Conservation (phyloP, 345 rosid genomes). For the Mangifera indica region DNA sequence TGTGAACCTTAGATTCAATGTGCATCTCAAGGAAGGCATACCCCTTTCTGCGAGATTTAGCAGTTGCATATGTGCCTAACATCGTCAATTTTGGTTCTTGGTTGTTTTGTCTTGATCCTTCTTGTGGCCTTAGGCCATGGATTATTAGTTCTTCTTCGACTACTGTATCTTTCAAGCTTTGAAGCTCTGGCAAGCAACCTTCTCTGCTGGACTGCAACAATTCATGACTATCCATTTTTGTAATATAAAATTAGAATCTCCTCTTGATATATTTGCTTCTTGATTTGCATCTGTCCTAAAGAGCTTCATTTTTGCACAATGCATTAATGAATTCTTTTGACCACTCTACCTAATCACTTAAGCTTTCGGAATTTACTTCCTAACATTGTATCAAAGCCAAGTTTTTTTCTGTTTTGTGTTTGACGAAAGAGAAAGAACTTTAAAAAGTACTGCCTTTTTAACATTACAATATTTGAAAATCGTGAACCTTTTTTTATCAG, state of each 20-base stretch:
- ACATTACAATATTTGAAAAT: not conserved
- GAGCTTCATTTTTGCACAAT: too few relatives aligned
- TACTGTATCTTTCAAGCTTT: not conserved
- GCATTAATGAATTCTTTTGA: too few relatives aligned
- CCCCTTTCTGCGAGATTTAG: not conserved
- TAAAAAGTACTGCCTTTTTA: not conserved
- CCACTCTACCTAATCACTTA: not conserved
- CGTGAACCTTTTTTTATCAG: not conserved
- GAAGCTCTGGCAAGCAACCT: too few relatives aligned
- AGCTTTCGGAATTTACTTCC: not conserved
- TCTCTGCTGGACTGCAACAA: too few relatives aligned
- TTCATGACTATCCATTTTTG: too few relatives aligned
- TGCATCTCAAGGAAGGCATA: not conserved
- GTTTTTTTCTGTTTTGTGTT: not conserved
- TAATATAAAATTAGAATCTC: too few relatives aligned
- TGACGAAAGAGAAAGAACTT: not conserved
- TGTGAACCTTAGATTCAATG: not conserved
- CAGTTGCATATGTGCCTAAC: not conserved
- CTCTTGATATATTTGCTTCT: too few relatives aligned
- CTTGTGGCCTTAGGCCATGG: not conserved
- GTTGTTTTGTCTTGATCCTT: not conserved
- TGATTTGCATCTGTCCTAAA: too few relatives aligned
- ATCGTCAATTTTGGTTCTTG: not conserved
- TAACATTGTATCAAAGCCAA: not conserved
- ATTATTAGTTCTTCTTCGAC: not conserved